Evolutionary conservation across 257 asterid genomes (phyloP).

Genomic region (Solanum bulbocastanum): DNA sequence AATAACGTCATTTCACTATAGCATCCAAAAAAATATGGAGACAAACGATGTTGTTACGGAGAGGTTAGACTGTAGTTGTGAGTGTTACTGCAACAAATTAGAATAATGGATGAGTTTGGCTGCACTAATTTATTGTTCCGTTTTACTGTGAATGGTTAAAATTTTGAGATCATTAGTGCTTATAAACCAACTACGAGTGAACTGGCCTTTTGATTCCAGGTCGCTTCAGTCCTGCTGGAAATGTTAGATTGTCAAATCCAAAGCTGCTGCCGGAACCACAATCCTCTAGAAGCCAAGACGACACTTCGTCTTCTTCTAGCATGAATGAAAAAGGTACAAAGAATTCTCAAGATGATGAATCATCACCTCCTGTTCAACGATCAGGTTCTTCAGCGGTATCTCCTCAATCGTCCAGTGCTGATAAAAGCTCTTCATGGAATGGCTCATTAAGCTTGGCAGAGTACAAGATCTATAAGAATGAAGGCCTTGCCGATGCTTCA

Average conservation of each 20-base stretch:
- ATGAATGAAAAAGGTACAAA: constrained; percentile 56
- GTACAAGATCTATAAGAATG: constrained; percentile 66
- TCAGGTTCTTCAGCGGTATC: constrained; percentile 51
- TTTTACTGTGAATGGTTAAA: not conserved
- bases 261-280: constrained; percentile 79
- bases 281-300: constrained; percentile 75
- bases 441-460: constrained; percentile 67
- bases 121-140: not conserved
- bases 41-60: not conserved
- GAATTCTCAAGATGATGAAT: constrained; percentile 62
- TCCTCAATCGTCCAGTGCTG: constrained; percentile 52
- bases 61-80: not conserved
- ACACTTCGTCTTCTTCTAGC: constrained; percentile 83
- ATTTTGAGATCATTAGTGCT: not conserved
- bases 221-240: constrained; percentile 57
- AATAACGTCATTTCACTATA: not conserved
- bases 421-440: constrained; percentile 59
- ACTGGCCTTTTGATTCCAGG: constrained; percentile 26
- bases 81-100: not conserved
- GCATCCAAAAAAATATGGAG: not conserved
- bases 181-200: not conserved
- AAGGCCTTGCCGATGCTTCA: constrained; percentile 79
- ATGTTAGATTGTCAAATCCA: constrained; percentile 39
- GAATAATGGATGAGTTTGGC: not conserved
- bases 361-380: constrained; percentile 50